A percentile compares a stretch with the other conserved stretches of the same genome.
phyloP scores from a whole-genome alignment of 495 filamentous ascomycete species.

The Penicillium dipodomyicola region DNA sequence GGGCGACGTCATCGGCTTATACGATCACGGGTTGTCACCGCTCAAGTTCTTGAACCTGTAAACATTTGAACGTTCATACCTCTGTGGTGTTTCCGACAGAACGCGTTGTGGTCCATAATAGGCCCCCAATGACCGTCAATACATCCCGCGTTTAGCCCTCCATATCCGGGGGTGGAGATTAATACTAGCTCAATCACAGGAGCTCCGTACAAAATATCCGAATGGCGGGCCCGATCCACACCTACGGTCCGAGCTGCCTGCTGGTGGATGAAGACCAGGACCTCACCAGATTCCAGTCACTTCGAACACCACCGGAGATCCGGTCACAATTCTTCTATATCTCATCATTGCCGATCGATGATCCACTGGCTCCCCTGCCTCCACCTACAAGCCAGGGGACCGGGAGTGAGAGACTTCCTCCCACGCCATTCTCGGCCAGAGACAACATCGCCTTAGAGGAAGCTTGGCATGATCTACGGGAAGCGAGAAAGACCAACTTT shows the following conservation, averaged over 20 bases:
- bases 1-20: slow-evolving; percentile 41
- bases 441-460: slow-evolving; percentile 74
- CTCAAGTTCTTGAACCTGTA: not conserved
- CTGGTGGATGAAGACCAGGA: slow-evolving; percentile 41
- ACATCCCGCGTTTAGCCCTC: slow-evolving; percentile 15
- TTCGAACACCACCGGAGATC: slow-evolving; percentile 43
- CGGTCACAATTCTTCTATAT: slow-evolving; percentile 79
- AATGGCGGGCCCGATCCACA: slow-evolving; percentile 53
- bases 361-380: slow-evolving; percentile 70
- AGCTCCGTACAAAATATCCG: not conserved
- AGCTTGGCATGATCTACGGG: slow-evolving; percentile 62
- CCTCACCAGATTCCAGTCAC: slow-evolving; percentile 34
- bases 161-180: slow-evolving; percentile 18
- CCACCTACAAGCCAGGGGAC: slow-evolving; percentile 50
- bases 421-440: slow-evolving; percentile 72
- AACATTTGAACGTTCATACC: not conserved
- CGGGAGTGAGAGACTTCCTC: slow-evolving; percentile 51
- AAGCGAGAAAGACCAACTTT: slow-evolving; percentile 34
- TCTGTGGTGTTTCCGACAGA: slow-evolving; percentile 9
- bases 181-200: slow-evolving; percentile 2
- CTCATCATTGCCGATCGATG: slow-evolving; percentile 74
- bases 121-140: slow-evolving; percentile 20
- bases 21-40: slow-evolving; percentile 12
- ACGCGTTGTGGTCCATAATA: slow-evolving; percentile 6
- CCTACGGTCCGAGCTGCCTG: slow-evolving; percentile 53